Evolutionary conservation across 345 rosid genomes (phyloP), one percentile per base, ranked within the genome.

Genomic region (Eucalyptus decipiens): DNA sequence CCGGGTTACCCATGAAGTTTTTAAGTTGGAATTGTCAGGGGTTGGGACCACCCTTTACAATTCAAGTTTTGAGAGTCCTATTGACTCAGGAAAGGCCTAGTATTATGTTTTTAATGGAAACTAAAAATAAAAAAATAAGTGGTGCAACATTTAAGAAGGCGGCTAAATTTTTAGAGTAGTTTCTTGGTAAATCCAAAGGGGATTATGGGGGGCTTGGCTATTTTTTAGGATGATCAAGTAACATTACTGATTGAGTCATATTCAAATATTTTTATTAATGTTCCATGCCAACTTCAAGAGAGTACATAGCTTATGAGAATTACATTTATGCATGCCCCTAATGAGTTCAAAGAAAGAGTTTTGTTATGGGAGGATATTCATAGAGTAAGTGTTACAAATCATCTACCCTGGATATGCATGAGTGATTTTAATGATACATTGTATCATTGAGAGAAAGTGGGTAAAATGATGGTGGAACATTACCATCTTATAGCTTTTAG

Each of bases 1-100:
- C 1, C 6, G 1, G 0, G 5, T 23, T 56, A 56, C 6, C 8
- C 6, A 56, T 56, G 62, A 56, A 56, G 13, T 10, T 56, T 9
- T 26, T 56, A 24, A 56, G 58, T 52, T 52, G 24, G 4, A 52
- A 52, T 52, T 52, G 58, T 52, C 0, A 19, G 1, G 26, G 0
- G 26, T 52, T 52, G 10, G 24, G 5, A 21, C 9, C 10, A 52
- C 26, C 3, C 62, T 1, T 24, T 1, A 56, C 30, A 56, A 56
- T 24, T 56, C 62, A 56, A 56, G 62, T 24, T 56, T 56, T 56
- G 30, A 23, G 62, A 24, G 62, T 56, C 62, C 13, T 56, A 23
- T 1, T 24, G 30, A 23, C 30, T 24, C 1, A 56, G 1, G 12
- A 56, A 24, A 56, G 6, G 13, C 13, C 62, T 24, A 56, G 3